Base-by-base conservation (phyloP, 305 asterid genomes). In the Nicotiana rustica region DNA sequence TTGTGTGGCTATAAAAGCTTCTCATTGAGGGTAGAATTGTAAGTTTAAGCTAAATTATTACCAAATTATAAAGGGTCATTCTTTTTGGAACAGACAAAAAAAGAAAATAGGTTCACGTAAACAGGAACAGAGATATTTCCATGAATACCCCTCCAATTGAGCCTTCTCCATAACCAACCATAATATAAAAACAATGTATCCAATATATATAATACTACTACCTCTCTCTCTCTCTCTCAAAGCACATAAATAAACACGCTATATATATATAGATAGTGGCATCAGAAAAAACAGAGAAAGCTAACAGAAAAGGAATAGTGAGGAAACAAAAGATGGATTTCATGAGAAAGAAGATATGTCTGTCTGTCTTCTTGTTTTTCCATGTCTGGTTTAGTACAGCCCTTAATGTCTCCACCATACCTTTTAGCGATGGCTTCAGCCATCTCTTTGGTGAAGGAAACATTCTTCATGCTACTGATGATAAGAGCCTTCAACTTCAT, bases 371-470 rank as follows among this genome's bases (percentile, higher is more conserved):
- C 49, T 77, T 89, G 19, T 78, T 81, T 65, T 85, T 84, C 67
- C 77, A 77, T 60, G 82, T 86, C 31, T 36, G 79, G 15, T 86
- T 35, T 36, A 12, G 36, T 71, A 8, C 64, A 25, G 84, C 86
- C 1, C 83, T 87, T 68, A 85, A 85, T 86, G 44, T 92, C 18
- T 82, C 93, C 10, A 86, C 94, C 47, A 66, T 91, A 57, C 89
- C 95, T 7, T 95, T 90, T 83, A 73, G 59, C 78, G 82, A 81
- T 83, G 96, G 96, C 73, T 94, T 94, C 88, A 82, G 78, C 70
- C 89, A 92, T 80, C 88, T 95, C 0, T 95, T 91, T 49, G 99
- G 99, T n/a, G 92, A 92, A 60, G 55, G 86, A 31, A 95, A 95
- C 57, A 77, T 91, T 89, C 21, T 86, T 35, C 86, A 82, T 44